Base-by-base conservation (phyloP, 176 grass and related monocot genomes). In the Eleusine coracana region DNA sequence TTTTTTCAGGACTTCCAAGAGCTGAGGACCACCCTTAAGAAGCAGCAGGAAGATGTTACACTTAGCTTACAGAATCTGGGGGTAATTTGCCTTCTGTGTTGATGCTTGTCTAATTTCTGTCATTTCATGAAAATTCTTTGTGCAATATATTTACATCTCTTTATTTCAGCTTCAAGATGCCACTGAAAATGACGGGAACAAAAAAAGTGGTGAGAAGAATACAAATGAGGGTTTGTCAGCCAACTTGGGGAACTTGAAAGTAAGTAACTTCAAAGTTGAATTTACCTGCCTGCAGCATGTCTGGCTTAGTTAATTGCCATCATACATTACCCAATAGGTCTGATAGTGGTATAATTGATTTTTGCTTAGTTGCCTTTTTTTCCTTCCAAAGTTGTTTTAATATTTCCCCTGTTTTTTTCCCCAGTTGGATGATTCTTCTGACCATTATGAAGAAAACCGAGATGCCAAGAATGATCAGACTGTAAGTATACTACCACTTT, bases 41-140 rank as follows among this genome's bases (percentile, higher is more conserved):
- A 94, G 71, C 96, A 99, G 85, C 96, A 99, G 79, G 93, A 93
- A 74, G 96, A 99, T 89, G 96, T 99, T 40, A 71, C 91, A 56
- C 36, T 85, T 84, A 99, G 93, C 87, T 87, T 99, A 72, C 88
- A 76, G 83, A 88, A 86, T 81, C 88, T 99, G 66, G 96, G 92
- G 86, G 96, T 96, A 92, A 74, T 69, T 73, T 17, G 40, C 78
- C 44, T 83, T 73, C 25, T 70, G 9, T 18, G 62, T 70, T 75
- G 15, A 28, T 75, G 63, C 45, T 61, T 37, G 6, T 69, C 40
- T 59, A 78, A 34, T 41, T 86, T 67, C 3, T 56, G 21, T 59
- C 21, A 23, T 41, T 56, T 16, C 52, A 61, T 76, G 12, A 60
- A 18, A 63, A 63, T 9, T 67, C 21, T 48, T 5, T 68, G 1